phyloP scores from a whole-genome alignment of 495 filamentous ascomycete genomes.

The Podospora comata region DNA sequence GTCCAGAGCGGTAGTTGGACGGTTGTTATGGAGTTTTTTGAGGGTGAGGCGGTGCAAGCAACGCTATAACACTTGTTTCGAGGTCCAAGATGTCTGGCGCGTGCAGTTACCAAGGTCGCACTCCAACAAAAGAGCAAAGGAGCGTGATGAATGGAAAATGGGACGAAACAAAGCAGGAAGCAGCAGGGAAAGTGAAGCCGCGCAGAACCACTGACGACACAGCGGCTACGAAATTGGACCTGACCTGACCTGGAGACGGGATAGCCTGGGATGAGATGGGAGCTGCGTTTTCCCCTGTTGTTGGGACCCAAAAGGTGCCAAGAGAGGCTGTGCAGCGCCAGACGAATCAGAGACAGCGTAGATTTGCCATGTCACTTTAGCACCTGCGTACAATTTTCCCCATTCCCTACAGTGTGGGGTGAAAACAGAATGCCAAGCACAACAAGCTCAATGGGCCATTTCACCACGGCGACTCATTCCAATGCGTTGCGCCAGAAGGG shows the following conservation, averaged over 20 bases:
- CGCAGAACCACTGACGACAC: not conserved
- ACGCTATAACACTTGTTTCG: not conserved
- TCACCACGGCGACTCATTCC: not conserved
- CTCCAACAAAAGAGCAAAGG: not conserved
- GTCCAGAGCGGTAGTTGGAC: not conserved
- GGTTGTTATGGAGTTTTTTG: not conserved
- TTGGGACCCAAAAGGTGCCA: not conserved
- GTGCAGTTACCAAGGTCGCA: not conserved
- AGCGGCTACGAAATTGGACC: not conserved
- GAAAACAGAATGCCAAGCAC: no score
- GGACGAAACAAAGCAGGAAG: not conserved
- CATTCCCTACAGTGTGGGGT: not conserved
- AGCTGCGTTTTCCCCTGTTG: slow-evolving; percentile 1
- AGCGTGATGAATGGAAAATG: not conserved
- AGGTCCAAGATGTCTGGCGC: not conserved
- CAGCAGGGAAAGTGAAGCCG: slow-evolving; percentile 3
- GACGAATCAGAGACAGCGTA: slow-evolving; percentile 9
- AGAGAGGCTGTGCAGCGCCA: slow-evolving; percentile 14
- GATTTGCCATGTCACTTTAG: slow-evolving; percentile 10
- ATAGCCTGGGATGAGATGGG: not conserved
- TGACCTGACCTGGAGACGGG: not conserved
- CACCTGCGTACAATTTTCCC: not conserved
- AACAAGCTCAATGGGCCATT: not conserved
- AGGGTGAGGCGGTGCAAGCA: not conserved
- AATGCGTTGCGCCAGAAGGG: not conserved